Evolutionary conservation across 1,284 basidiomycete species (phyloP), one percentile per base, ranked within the genome.

Genomic region (Cryptococcus depauperatus): DNA sequence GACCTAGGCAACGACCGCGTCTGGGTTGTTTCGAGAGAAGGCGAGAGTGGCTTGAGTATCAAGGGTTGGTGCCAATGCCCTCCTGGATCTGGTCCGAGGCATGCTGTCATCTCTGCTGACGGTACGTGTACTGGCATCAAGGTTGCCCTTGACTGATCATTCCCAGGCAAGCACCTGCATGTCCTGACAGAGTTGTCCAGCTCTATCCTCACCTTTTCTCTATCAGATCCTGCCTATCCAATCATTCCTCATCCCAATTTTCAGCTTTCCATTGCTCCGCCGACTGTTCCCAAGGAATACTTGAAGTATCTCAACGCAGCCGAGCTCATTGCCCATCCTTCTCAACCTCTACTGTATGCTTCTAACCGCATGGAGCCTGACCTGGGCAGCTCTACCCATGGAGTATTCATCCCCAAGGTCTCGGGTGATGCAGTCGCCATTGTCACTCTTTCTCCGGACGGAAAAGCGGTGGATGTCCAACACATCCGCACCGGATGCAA

Each of bases 1-100:
- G 69, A 71, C 56, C 57, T 71, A 5, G 69, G 69, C 18, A 59
- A 56, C 30, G 69, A 71, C 48, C 37, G 63, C 11, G 57, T 71
- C 14, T 71, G 64, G 60, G 52, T 59, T 7, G 47, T 66, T 8
- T 43, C 55, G 40, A 29, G 55, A 18, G 46, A 56, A 16, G 59
- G 56, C 3, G 55, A 54, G 37, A 48, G 45, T 37, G 57, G 51
- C n/a, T 35, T 68, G 32, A 53, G 52, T 28, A 52, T 69, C 25
- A 49, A 50, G 11, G 69, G 62, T 3, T 61, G 55, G 50, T 44
- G 65, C 19, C 59, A 62, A 47, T 53, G 55, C 30, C 58, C 57
- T 33, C 41, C 51, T 13, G 68, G 68, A 1, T 46, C 56, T 40
- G 69, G 69, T 34, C 69, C 69, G 10, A 51, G 69, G 27, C 69